Conservation (phyloP, 495 filamentous ascomycete species). For the Elasticomyces elasticus region DNA sequence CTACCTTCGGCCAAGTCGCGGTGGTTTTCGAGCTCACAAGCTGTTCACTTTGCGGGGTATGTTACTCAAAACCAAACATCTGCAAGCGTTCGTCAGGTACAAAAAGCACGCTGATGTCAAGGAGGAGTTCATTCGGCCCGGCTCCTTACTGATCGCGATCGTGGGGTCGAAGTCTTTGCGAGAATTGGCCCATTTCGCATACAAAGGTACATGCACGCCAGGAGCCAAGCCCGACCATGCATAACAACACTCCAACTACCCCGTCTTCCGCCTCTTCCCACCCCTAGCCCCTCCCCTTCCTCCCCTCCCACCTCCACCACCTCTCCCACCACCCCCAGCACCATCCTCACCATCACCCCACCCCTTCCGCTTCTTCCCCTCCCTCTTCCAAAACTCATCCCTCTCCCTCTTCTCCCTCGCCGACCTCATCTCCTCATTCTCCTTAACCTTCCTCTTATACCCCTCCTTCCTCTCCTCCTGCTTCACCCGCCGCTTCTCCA, state of each 20-base stretch:
- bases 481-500: constrained; percentile 64
- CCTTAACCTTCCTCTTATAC: constrained; percentile 70
- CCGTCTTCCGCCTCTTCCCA: neutral
- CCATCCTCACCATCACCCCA: constrained; percentile 51
- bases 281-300: neutral
- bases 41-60: neutral
- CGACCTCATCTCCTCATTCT: constrained; percentile 68
- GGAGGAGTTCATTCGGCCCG: neutral
- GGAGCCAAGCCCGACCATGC: too few species aligned
- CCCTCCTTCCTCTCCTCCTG: constrained; percentile 74
- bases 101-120: neutral
- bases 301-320: constrained; percentile 20
- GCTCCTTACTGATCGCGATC: too few species aligned
- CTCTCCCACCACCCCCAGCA: constrained; percentile 59
- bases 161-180: too few species aligned
- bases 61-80: neutral
- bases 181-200: too few species aligned
- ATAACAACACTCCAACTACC: too few species aligned
- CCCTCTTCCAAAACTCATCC: constrained; percentile 84
- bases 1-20: too few species aligned
- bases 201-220: too few species aligned
- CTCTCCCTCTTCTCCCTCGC: constrained; percentile 81
- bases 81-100: neutral
- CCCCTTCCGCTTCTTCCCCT: constrained; percentile 85
- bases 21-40: neutral